A percentile compares a stretch with the other conserved stretches of the same genome.
phyloP scores from a whole-genome alignment of 768 basidiomycete genomes.

The Phaeotremella skinneri region DNA sequence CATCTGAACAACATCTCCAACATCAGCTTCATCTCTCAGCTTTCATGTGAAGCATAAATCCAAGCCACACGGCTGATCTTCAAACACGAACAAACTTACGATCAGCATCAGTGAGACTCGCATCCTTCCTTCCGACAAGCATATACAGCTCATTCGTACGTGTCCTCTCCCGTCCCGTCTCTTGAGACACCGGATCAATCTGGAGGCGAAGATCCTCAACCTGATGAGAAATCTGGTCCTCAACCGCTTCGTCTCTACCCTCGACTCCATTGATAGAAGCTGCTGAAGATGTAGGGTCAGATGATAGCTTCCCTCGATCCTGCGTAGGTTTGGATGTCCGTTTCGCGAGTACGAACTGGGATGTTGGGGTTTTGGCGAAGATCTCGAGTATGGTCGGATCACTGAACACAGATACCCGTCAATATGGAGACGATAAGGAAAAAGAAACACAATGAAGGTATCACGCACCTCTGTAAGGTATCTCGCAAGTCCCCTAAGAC shows the following conservation, averaged over 20 bases:
- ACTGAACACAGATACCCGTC: slow-evolving; percentile 5
- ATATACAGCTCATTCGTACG: slow-evolving; percentile 26
- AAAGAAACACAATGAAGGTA: not conserved
- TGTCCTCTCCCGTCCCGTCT: not conserved
- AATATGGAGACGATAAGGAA: not conserved
- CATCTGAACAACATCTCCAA: slow-evolving; percentile 4
- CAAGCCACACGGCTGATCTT: too few relatives aligned
- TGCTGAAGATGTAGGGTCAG: not conserved
- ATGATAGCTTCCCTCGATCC: not conserved
- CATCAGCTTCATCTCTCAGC: too few relatives aligned
- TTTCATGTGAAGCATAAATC: too few relatives aligned
- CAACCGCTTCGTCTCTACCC: not conserved
- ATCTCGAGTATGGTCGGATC: slow-evolving; percentile 18
- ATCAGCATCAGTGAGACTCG: slow-evolving; percentile 42
- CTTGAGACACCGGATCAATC: too few relatives aligned
- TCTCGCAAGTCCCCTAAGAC: slow-evolving; percentile 25
- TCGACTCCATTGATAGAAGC: not conserved
- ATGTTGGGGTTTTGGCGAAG: slow-evolving; percentile 25
- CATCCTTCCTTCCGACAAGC: slow-evolving; percentile 34
- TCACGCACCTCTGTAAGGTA: slow-evolving; percentile 12
- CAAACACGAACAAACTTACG: slow-evolving; percentile 24
- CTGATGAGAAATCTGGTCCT: not conserved
- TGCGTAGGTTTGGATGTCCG: not conserved
- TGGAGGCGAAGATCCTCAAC: not conserved
- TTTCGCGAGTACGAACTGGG: slow-evolving; percentile 28